Percentiles rank a stretch among this genome's conserved stretches.
phyloP scores from a whole-genome alignment of 108 stramenopile species.

The Conticribra guillardii region DNA sequence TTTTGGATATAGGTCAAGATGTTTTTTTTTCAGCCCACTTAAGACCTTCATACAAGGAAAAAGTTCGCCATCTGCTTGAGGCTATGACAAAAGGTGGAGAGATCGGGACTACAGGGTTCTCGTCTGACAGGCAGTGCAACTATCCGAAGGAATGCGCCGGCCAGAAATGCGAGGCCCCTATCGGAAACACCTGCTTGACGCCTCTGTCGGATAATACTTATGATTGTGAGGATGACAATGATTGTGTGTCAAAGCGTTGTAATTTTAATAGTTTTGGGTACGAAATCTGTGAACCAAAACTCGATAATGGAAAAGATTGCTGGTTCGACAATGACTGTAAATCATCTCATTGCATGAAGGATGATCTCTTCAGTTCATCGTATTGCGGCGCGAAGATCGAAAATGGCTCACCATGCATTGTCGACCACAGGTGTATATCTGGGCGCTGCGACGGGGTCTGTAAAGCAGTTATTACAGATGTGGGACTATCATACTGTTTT shows the following conservation, averaged over 20 bases:
- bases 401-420: neutral
- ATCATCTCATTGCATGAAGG: neutral
- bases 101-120: neutral
- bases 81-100: neutral
- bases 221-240: neutral
- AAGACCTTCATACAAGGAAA: neutral
- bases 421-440: neutral
- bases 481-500: neutral
- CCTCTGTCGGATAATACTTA: neutral
- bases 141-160: neutral
- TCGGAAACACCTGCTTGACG: neutral
- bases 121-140: neutral
- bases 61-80: neutral
- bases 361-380: too few relatives aligned
- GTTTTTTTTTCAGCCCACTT: neutral
- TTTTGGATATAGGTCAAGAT: neutral
- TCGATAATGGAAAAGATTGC: neutral
- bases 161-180: neutral
- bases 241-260: neutral
- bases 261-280: neutral
- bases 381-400: neutral
- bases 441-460: neutral
- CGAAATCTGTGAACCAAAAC: neutral
- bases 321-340: neutral
- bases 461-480: neutral